Evolutionary conservation across 352 stramenopile genomes (phyloP), one percentile per base, ranked within the genome.

Genomic region (Phytopythium delawarense): DNA sequence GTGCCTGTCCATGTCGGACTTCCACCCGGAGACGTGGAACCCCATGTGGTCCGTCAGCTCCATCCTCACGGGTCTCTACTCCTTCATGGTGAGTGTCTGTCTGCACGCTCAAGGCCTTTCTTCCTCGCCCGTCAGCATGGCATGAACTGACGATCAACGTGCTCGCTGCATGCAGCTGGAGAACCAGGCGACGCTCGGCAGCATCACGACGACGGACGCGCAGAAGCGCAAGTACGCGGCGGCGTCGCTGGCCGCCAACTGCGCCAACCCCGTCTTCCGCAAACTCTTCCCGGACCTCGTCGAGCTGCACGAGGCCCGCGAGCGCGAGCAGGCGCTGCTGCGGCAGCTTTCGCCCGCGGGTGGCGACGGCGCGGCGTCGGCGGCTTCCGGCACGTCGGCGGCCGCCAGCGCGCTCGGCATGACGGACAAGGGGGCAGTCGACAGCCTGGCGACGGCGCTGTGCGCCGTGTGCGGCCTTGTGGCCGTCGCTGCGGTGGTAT

Each of bases 21-120:
- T 97, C 74, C 94, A 98, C 63, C 92, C 92, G 8, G 93, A 98
- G 72, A 96, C 86, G 16, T 98, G 96, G 96, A 98, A 98, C 73
- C 96, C 96, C 23, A 97, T 98, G 89, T 98, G 95, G 95, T 96
- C 81, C 37, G 91, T 98, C 37, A 94, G 81, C 62, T 98, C 94
- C 44, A 98, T 99, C 68, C 79, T 99, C 59, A 98, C 90, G 50
- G 96, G 96, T 0, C 72, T 99, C 16, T 97, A 97, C 66, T 98
- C 91, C 5, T 99, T 99, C 71, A 97, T 98, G 91, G 82, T 92
- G 40, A 40, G 35, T 32, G 71, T 67, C 16, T 18, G 40, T 6
- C 4, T 44, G 37, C 28, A 32, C 28, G 28, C 28, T 32, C 28
- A 32, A 32, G 35, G 12, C 35, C 35, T 40, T 4, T 6, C 20